Percentiles rank a stretch among this genome's conserved stretches.
Evolutionary conservation across 2,329 filamentous ascomycete genomes (phyloP).

Genomic region (Plenodomus biglobosus): DNA sequence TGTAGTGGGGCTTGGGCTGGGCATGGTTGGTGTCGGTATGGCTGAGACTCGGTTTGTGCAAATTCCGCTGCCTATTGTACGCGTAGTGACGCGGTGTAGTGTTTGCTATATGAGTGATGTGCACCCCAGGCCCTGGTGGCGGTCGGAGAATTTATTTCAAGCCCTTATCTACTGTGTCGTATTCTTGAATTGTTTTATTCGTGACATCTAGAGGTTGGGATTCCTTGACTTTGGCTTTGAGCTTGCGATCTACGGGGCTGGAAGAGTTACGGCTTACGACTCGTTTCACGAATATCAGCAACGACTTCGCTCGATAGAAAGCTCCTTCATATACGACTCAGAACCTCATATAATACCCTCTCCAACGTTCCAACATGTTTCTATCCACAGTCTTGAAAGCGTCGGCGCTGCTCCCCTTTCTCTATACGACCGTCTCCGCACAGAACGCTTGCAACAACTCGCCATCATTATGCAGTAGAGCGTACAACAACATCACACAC

Average conservation of each 20-base stretch:
- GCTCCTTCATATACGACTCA: no score
- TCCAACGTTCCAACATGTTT: slow-evolving; percentile 32
- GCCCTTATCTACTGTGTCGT: slow-evolving; percentile 2
- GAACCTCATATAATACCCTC: no score
- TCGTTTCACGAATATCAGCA: slow-evolving; percentile 6
- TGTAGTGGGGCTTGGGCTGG: slow-evolving; percentile 2
- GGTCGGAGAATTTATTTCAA: slow-evolving; percentile 7
- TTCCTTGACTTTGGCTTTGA: slow-evolving; percentile 5
- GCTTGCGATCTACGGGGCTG: background rate
- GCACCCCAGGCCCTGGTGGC: slow-evolving; percentile 1
- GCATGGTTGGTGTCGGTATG: slow-evolving; percentile 1
- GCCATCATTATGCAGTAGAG: slow-evolving; percentile 67
- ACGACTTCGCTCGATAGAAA: no score
- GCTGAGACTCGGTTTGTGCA: slow-evolving; percentile 14
- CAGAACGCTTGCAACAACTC: slow-evolving; percentile 76
- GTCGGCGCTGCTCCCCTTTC: slow-evolving; percentile 30
- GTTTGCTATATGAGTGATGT: slow-evolving; percentile 8
- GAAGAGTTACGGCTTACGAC: slow-evolving; percentile 1
- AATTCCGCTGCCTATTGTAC: background rate
- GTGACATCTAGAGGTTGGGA: background rate
- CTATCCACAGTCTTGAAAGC: slow-evolving; percentile 29
- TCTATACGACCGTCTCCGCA: slow-evolving; percentile 33
- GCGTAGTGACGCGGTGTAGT: background rate
- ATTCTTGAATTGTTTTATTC: background rate
- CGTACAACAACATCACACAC: slow-evolving; percentile 76